Base-by-base conservation (phyloP, 768 basidiomycete genomes). In the Tricholoma flavovirens region DNA sequence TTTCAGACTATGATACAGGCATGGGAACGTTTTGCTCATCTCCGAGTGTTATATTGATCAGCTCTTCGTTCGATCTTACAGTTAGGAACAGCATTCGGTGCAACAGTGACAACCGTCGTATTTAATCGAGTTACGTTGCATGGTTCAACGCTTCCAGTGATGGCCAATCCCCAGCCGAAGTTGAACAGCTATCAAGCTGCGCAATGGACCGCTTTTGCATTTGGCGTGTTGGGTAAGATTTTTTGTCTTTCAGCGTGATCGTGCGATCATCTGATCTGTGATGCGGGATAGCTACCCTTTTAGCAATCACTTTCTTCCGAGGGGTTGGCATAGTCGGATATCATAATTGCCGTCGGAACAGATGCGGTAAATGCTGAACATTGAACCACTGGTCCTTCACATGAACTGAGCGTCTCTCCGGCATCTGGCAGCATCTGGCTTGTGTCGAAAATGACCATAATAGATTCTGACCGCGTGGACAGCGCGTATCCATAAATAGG, bases 1-100 rank as follows among this genome's bases (percentile, higher is more conserved):
- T 90, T 91, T 69, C 86, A 88, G 64, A 90, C 90, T 0, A 83
- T 92, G 80, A 85, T 80, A 5, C 86, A 87, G 73, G 85, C 83
- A 56, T 55, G 62, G 5, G 0, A 51, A 45, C 33, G 14, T 35
- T 21, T 19, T 10, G 9, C n/a, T n/a, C 32, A 14, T 11, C 50
- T 17, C 24, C 11, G 12, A 26, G 15, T 43, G 0, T 51, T 42
- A 15, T 14, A 49, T n/a, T 45, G 12, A 19, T 11, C 19, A 11
- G 30, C 9, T 32, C 15, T 14, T n/a, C n/a, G n/a, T 15, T 36
- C 5, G n/a, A n/a, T 33, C 36, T n/a, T 50, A 4, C 56, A 86
- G 87, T 68, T 90, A 12, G 89, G 88, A 6, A 81, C 81, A 0
- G 78, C 86, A 5, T 75, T 89, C 35, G 89, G 88, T 15, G 75